phyloP scores from a whole-genome alignment of 768 basidiomycete species.

The Cyclocybe aegerita region DNA sequence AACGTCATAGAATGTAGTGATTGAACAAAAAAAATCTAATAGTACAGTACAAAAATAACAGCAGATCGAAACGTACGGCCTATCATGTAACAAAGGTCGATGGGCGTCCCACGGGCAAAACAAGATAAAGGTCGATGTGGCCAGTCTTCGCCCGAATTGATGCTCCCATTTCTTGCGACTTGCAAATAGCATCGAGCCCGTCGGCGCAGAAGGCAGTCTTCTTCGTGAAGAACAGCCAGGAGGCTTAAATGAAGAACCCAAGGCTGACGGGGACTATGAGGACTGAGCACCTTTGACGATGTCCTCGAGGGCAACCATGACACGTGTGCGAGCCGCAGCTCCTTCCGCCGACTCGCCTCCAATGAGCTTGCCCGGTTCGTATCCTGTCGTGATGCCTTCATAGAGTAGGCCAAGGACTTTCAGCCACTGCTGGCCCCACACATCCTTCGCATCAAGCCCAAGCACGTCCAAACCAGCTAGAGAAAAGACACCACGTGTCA shows the following conservation, averaged over 20 bases:
- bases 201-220: no score
- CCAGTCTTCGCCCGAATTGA: no score
- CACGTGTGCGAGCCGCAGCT: conserved; percentile 60
- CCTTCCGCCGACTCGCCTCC: conserved; percentile 65
- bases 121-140: no score
- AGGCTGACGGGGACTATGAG: neutral
- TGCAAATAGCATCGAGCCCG: no score
- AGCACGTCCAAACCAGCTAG: conserved; percentile 72
- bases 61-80: no score
- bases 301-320: conserved; percentile 65
- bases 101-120: no score
- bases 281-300: conserved; percentile 37
- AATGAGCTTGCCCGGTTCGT: conserved; percentile 45
- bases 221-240: no score
- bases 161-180: no score
- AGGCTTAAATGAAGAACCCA: neutral
- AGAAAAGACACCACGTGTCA: conserved; percentile 6
- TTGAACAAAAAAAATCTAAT: no score
- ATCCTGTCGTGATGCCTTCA: conserved; percentile 57
- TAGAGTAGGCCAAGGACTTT: conserved; percentile 70
- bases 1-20: no score
- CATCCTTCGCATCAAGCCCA: conserved; percentile 53
- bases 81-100: no score
- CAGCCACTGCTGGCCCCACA: conserved; percentile 81
- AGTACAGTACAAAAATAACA: no score